A percentile compares a stretch with the other conserved stretches of the same genome.
Evolutionary conservation across 257 asterid species (phyloP).

Genomic region (Primulina eburnea): DNA sequence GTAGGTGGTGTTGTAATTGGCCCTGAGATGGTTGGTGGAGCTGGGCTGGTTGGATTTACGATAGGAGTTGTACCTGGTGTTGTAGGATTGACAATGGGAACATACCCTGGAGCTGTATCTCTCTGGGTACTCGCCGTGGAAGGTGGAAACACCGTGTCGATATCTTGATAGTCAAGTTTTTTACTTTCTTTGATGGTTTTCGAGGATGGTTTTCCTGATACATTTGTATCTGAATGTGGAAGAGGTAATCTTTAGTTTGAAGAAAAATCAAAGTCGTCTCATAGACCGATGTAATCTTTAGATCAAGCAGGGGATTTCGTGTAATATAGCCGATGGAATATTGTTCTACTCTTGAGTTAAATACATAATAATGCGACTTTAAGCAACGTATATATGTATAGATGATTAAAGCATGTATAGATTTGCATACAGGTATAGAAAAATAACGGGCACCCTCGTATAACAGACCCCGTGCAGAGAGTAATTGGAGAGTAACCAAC

Average conservation of each 20-base stretch:
- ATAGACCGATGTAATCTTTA: no score
- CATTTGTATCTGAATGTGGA: constrained; percentile 48
- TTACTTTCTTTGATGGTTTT: constrained; percentile 39
- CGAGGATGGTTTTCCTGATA: constrained; percentile 32
- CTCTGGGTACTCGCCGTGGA: constrained; percentile 31
- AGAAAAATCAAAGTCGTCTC: neutral
- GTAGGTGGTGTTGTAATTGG: constrained; percentile 33
- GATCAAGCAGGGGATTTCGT: no score
- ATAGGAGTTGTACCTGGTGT: constrained; percentile 47
- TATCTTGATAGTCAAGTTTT: constrained; percentile 40
- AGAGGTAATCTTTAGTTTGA: constrained; percentile 1
- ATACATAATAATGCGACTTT: no score
- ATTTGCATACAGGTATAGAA: no score
- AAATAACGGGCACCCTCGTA: no score
- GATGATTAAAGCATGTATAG: no score
- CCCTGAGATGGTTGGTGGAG: constrained; percentile 37
- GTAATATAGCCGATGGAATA: no score
- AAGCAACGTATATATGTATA: no score
- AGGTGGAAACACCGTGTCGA: constrained; percentile 38
- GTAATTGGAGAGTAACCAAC: no score
- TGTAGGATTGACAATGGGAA: constrained; percentile 79
- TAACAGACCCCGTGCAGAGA: no score
- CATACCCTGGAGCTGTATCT: constrained; percentile 40
- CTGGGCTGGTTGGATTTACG: constrained; percentile 34
- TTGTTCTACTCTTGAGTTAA: no score